Base-by-base conservation (phyloP, 345 rosid genomes). In the Boechera retrofracta region DNA sequence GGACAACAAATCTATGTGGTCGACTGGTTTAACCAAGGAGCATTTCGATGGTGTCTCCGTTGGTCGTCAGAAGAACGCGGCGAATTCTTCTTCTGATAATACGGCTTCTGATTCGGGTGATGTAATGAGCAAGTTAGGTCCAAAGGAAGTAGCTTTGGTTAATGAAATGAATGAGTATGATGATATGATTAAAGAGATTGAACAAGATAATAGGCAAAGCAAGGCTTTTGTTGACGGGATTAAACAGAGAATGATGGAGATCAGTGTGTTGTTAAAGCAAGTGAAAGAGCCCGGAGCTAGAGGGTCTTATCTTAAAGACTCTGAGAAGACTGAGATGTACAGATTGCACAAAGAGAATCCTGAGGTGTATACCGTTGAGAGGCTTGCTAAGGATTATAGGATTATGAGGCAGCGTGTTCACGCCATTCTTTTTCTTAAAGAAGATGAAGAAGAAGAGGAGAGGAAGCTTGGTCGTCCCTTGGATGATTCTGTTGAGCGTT, bases 361-460 rank as follows among this genome's bases (percentile, higher is more conserved):
- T 1, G 98, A 87, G 79, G 88, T 86, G 1, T 87, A 95, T 79
- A 91, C 96, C 0, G 75, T 92, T 69, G 92, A 88, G 82, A 88
- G 76, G 81, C 89, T 92, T 77, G 94, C 99, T 9, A 95, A 91
- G 77, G 98, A 95, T 79, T 95, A 84, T 64, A 89, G 96, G 86
- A 85, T 95, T 36, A 89, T 95, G 98, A 88, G 98, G 78, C 99
- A 95, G 84, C 86, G 98, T 74, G 98, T 95, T 67, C 96, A 92
- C 63, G 97, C 98, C 6, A 92, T 95, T 79, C 93, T 95, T 77
- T 95, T 96, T 94, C 83, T 92, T 72, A 95, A 95, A 74, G 89
- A 95, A 76, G 82, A 85, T 56, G 98, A 95, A 79, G 97, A 87
- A 76, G 94, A 95, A 83, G 89, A 87, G 80, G 99, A 95, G 90